Percentiles rank a stretch among this genome's conserved stretches.
Conservation (phyloP, 768 basidiomycete species). For the Tylopilus subfusipes region DNA sequence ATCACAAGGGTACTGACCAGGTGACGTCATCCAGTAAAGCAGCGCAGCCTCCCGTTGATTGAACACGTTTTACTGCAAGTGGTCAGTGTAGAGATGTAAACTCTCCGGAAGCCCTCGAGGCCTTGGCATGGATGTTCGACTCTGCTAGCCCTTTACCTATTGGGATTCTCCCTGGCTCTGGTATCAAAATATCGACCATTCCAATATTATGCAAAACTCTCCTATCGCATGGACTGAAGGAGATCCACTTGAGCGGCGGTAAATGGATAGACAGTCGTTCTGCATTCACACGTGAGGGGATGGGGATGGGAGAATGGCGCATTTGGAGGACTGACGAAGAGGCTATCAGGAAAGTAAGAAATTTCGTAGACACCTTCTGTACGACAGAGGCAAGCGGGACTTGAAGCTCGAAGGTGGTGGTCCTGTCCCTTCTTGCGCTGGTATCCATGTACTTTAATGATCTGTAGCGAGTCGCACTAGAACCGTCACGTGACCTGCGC, state of each 20-base stretch:
- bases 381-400: neutral
- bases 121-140: slow-evolving; percentile 40
- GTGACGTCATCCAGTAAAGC: slow-evolving; percentile 33
- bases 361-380: slow-evolving; percentile 37
- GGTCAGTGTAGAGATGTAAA: slow-evolving; percentile 47
- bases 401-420: neutral
- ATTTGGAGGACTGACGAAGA: slow-evolving; percentile 63
- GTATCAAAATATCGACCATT: slow-evolving; percentile 61
- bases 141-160: slow-evolving; percentile 15
- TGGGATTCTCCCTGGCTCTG: slow-evolving; percentile 68
- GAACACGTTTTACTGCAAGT: slow-evolving; percentile 33
- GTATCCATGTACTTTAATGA: neutral
- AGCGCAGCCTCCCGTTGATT: neutral
- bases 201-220: slow-evolving; percentile 46
- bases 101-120: slow-evolving; percentile 37
- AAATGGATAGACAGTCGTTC: slow-evolving; percentile 56
- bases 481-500: slow-evolving; percentile 28
- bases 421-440: neutral
- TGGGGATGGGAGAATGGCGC: slow-evolving; percentile 77
- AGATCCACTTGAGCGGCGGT: slow-evolving; percentile 76
- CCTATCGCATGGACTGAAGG: slow-evolving; percentile 53
- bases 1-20: slow-evolving; percentile 80
- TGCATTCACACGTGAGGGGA: slow-evolving; percentile 47
- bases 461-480: neutral
- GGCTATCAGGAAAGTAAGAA: slow-evolving; percentile 49